Base-by-base conservation (phyloP, 2,329 filamentous ascomycete genomes). In the Colletotrichum zoysiae region DNA sequence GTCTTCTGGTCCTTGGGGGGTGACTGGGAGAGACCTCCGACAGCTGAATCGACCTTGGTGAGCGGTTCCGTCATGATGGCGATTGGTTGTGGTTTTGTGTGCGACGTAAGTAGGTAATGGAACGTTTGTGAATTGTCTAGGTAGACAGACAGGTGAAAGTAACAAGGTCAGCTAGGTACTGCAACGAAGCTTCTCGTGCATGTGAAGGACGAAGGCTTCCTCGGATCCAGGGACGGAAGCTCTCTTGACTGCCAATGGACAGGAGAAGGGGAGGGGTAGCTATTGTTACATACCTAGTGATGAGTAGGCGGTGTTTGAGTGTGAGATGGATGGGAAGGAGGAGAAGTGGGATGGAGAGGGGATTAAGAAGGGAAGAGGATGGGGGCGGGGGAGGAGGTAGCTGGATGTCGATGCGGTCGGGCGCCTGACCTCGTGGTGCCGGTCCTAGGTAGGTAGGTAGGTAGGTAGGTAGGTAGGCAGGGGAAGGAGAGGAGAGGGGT, bases 21-120 rank as follows among this genome's bases (percentile, higher is more conserved):
- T 71, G 91, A 91, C 78, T 89, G 88, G 76, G 90, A 88, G 78
- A 95, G 83, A 83, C 94, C 93, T 81, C 94, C 91, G 80, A 97
- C 90, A 86, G 94, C 94, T 73, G 95, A 97, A 84, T 98, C 95
- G 86, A 97, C 91, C 87, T 97, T 97, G 84, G 89, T 88, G 81
- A 97, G 89, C 78, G 92, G 89, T 82, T 85, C 84, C 74, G 84
- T 79, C 81, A 84, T 83, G 78, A 74, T 82, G 76, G 38, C 55
- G 30, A 44, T 38, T 35, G 56, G 56, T 58, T 70, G 23, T 59
- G 44, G 60, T 16, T 57, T 70, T 20, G 16, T 44, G 60, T 68
- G 40, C 53, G 67, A 66, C 62, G 48, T 40, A 55, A 26, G 40
- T 62, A 55, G 35, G 40, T 62, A 48, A 66, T 66, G 30, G 40